Percentiles rank a stretch among this genome's conserved stretches.
These are phyloP conservation scores for Stentor roeselii DNA, from an alignment of 73 alveolate genomes.

Conservation along the genomic window DNA sequence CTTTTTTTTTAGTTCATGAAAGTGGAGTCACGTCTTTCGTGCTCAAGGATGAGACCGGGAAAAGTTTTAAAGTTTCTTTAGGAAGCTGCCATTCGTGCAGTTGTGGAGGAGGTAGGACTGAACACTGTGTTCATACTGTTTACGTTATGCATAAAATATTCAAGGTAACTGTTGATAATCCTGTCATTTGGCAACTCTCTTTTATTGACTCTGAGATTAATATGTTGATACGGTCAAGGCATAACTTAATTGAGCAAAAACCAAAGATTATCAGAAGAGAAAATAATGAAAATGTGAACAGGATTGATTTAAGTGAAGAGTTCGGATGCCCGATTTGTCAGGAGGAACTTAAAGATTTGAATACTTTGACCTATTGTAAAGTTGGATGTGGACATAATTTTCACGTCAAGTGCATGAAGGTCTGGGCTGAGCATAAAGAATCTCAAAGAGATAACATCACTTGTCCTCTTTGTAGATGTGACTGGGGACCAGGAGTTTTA, in stretches of 20 bases:
- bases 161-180: slow-evolving; percentile 34
- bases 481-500: slow-evolving; percentile 36
- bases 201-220: slow-evolving; percentile 36
- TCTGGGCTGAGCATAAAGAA: slow-evolving; percentile 46
- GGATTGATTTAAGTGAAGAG: slow-evolving; percentile 28
- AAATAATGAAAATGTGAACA: slow-evolving; percentile 7
- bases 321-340: slow-evolving; percentile 43
- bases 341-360: slow-evolving; percentile 31
- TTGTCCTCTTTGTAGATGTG: slow-evolving; percentile 50
- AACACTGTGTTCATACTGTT: slow-evolving; percentile 51
- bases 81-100: slow-evolving; percentile 16
- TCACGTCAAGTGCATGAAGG: slow-evolving; percentile 55
- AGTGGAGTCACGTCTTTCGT: slow-evolving; percentile 13
- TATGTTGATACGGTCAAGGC: background rate
- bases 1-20: slow-evolving; percentile 22
- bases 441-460: slow-evolving; percentile 31
- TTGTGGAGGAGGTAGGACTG: slow-evolving; percentile 32
- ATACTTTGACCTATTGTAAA: slow-evolving; percentile 44
- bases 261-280: slow-evolving; percentile 15
- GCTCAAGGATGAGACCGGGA: background rate
- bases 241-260: slow-evolving; percentile 13
- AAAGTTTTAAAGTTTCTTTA: background rate
- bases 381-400: slow-evolving; percentile 47
- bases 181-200: slow-evolving; percentile 32
- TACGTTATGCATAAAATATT: slow-evolving; percentile 35